Evolutionary conservation across 148 eudicot species (phyloP), one percentile per base, ranked within the genome.

Genomic region (Fagopyrum homotropicum): DNA sequence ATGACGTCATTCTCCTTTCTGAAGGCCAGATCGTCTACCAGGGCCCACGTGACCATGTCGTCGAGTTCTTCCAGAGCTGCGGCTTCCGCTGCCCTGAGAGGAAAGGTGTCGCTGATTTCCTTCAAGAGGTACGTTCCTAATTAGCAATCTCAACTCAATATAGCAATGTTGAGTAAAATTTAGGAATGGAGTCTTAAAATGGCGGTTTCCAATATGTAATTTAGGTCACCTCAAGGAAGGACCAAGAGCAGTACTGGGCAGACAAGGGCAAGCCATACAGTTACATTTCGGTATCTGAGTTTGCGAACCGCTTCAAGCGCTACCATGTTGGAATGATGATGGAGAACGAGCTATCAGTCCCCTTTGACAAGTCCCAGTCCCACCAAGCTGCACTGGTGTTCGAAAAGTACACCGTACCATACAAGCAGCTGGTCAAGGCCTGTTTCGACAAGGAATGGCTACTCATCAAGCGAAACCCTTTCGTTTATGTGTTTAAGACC

Each of bases 221-320:
- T 14, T 77, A 93, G 96, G 98, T 93, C 69, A 93, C 98, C 71
- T 93, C 98, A 74, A 85, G 79, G 80, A 93, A 93, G 78, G 98
- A 93, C 81, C 98, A 93, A 81, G 90, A 78, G 76, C 94, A 91
- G 72, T 93, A 91, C 76, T 93, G 98, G 98, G 75, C 73, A 29
- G 71, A 66, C 71, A 83, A 72, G 79, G 82, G 84, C 12, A 83
- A 81, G 55, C 85, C 91, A n/a, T 89, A 93, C 73, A 50, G 22
- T 48, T 93, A 84, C 79, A 76, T 89, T 52, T 78, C 91, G 12
- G 91, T 80, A 4, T 83, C 84, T 48, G 88, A 91, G 73, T 89
- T 93, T 78, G 88, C 86, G 49, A 88, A 87, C 73, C 86, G 90
- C 52, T 93, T 91, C 76, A 89, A 88, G 78, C 81, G 91, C 6